Evolutionary conservation across 2,329 filamentous ascomycete genomes (phyloP).

Genomic region (Biscogniauxia marginata): DNA sequence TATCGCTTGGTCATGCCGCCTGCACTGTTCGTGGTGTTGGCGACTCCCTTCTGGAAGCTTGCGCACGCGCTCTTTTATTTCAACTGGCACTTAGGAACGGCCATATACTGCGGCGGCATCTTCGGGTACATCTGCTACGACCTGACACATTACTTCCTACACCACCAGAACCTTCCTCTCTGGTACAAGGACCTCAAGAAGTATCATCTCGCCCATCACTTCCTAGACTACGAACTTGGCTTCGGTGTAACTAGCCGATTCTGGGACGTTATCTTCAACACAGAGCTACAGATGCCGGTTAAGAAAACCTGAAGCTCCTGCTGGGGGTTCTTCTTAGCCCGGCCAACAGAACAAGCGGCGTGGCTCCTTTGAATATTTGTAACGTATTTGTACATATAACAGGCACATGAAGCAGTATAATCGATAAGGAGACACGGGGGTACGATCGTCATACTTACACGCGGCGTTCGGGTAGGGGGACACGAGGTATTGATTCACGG

Average conservation of each 20-base stretch:
- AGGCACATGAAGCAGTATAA: constrained; percentile 4
- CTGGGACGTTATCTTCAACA: constrained; percentile 93
- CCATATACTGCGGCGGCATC: constrained; percentile 83
- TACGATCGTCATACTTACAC: constrained; percentile 12
- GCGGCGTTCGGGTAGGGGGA: constrained; percentile 14
- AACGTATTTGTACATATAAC: background rate
- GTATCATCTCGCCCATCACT: constrained; percentile 95
- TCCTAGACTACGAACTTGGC: constrained; percentile 95
- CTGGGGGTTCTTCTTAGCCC: background rate
- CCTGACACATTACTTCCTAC: constrained; percentile 96
- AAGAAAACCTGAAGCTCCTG: constrained; percentile 31
- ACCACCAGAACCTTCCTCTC: constrained; percentile 85
- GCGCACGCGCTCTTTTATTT: constrained; percentile 79
- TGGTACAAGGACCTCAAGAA: constrained; percentile 96
- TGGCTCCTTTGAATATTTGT: constrained; percentile 3
- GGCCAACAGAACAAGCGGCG: background rate
- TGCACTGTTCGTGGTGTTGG: constrained; percentile 78
- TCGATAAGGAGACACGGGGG: constrained; percentile 5
- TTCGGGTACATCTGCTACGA: constrained; percentile 98
- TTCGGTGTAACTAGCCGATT: constrained; percentile 96
- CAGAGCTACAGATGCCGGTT: constrained; percentile 60
- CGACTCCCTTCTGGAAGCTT: constrained; percentile 88
- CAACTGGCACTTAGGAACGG: constrained; percentile 78
- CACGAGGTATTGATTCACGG: constrained; percentile 3
- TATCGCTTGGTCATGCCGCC: constrained; percentile 97